These are phyloP conservation scores for Solanum hybrid DNA, from an alignment of 305 asterid genomes.

Conservation along the genomic window DNA sequence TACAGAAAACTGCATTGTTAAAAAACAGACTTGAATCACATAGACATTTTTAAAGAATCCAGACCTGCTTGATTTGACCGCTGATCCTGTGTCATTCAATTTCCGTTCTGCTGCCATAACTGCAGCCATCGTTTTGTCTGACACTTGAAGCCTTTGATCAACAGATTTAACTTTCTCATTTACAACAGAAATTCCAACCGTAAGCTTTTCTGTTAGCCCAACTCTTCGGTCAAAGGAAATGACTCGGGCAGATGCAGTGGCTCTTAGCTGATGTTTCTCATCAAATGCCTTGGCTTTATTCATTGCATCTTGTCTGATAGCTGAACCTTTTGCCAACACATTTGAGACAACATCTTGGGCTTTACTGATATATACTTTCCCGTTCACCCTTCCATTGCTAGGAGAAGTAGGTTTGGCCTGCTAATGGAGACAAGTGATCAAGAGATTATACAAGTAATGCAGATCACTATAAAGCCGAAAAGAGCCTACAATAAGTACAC, in stretches of 20 bases:
- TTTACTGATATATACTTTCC: conserved; percentile 59
- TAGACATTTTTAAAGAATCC: conserved; percentile 3
- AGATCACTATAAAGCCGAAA: neutral
- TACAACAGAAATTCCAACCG: conserved; percentile 76
- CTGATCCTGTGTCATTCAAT: conserved; percentile 87
- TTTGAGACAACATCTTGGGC: conserved; percentile 89
- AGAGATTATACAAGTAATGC: neutral
- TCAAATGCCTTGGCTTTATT: conserved; percentile 94
- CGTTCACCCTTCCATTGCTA: conserved; percentile 23
- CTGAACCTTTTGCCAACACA: conserved; percentile 88
- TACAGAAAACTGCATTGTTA: neutral
- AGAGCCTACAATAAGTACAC: neutral
- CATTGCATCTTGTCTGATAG: conserved; percentile 82
- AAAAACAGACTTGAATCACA: neutral
- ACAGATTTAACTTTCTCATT: conserved; percentile 93
- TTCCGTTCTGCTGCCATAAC: conserved; percentile 89
- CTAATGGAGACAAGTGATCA: conserved; percentile 12
- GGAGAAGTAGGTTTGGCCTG: conserved; percentile 42
- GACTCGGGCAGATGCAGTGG: conserved; percentile 94
- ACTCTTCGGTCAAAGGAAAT: conserved; percentile 77
- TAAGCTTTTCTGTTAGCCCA: conserved; percentile 70
- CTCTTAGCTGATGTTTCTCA: conserved; percentile 75
- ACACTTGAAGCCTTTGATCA: conserved; percentile 88
- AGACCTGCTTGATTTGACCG: conserved; percentile 97
- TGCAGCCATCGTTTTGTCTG: conserved; percentile 95